Percentiles rank a stretch among this genome's conserved stretches.
Conservation (phyloP, 2,329 filamentous ascomycete species). For the Microdochium bolleyi region DNA sequence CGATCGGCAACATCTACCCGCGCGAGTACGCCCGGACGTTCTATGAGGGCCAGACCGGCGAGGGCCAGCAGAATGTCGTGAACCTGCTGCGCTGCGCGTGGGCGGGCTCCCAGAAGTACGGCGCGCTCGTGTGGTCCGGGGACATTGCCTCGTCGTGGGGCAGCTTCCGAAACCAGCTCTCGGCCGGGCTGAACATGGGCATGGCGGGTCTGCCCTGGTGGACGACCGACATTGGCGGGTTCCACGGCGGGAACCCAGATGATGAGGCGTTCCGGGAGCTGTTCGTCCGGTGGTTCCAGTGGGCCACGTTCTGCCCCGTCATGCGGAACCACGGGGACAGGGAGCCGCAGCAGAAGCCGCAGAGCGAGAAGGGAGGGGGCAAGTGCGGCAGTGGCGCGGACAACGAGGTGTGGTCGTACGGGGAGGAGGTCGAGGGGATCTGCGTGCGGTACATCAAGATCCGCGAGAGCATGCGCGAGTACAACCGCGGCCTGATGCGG, state of each 20-base stretch:
- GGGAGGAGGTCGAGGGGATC: slow-evolving; percentile 50
- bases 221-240: slow-evolving; percentile 65
- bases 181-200: slow-evolving; percentile 59
- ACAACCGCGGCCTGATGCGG: slow-evolving; percentile 49
- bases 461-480: slow-evolving; percentile 48
- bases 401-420: slow-evolving; percentile 63
- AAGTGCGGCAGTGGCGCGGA: slow-evolving; percentile 41
- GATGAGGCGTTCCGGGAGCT: slow-evolving; percentile 52
- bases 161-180: slow-evolving; percentile 50
- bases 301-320: slow-evolving; percentile 59
- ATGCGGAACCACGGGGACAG: slow-evolving; percentile 61
- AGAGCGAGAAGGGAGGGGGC: slow-evolving; percentile 23
- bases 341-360: slow-evolving; percentile 39
- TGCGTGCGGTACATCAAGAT: slow-evolving; percentile 51
- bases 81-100: slow-evolving; percentile 43
- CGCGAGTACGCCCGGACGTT: slow-evolving; percentile 44
- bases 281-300: slow-evolving; percentile 58
- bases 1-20: slow-evolving; percentile 48
- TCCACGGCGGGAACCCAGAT: slow-evolving; percentile 54
- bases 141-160: slow-evolving; percentile 59
- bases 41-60: slow-evolving; percentile 41
- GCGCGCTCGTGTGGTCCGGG: slow-evolving; percentile 58
- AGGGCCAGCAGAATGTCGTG: slow-evolving; percentile 42
- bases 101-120: slow-evolving; percentile 52
- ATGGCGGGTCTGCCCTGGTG: slow-evolving; percentile 58